A percentile compares a stretch with the other conserved stretches of the same genome.
These are phyloP conservation scores for Starmerella bombicola DNA, from an alignment of 805 yeast genomes.

Conservation along the genomic window DNA sequence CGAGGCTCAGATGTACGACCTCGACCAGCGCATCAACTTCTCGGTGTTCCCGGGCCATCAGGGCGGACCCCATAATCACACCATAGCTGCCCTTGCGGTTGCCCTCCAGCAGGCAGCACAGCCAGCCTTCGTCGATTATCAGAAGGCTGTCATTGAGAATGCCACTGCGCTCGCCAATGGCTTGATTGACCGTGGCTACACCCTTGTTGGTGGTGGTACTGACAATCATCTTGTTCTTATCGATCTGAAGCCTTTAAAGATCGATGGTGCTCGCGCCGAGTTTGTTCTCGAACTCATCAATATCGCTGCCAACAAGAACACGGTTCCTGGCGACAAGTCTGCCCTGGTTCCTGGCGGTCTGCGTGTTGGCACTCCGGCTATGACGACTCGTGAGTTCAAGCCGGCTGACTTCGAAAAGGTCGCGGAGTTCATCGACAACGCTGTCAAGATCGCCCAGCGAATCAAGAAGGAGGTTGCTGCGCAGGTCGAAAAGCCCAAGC, in stretches of 20 bases:
- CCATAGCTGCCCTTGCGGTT: constrained; percentile 89
- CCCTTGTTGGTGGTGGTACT: constrained; percentile 83
- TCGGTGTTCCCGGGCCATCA: constrained; percentile 99
- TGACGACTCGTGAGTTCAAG: constrained; percentile 91
- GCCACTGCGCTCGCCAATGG: constrained; percentile 66
- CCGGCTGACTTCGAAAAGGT: constrained; percentile 67
- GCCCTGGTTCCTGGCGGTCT: constrained; percentile 94
- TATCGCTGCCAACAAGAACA: constrained; percentile 91
- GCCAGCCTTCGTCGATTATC: constrained; percentile 82
- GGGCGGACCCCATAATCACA: constrained; percentile 99
- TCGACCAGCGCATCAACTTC: constrained; percentile 85
- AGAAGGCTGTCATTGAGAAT: constrained; percentile 66
- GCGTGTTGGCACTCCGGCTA: constrained; percentile 96
- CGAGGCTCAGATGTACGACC: constrained; percentile 70
- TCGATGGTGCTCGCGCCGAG: constrained; percentile 96
- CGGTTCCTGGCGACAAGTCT: constrained; percentile 91
- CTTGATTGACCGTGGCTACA: constrained; percentile 51
- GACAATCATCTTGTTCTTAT: constrained; percentile 87
- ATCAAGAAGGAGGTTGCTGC: constrained; percentile 55
- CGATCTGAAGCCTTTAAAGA: constrained; percentile 60
- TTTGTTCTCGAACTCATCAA: constrained; percentile 76
- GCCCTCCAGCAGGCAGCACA: constrained; percentile 85
- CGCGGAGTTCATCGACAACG: constrained; percentile 65
- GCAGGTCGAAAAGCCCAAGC: constrained; percentile 40
- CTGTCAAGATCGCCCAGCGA: constrained; percentile 57